Conservation (phyloP, 129 eudicot species). For the Ambrosia trifida region DNA sequence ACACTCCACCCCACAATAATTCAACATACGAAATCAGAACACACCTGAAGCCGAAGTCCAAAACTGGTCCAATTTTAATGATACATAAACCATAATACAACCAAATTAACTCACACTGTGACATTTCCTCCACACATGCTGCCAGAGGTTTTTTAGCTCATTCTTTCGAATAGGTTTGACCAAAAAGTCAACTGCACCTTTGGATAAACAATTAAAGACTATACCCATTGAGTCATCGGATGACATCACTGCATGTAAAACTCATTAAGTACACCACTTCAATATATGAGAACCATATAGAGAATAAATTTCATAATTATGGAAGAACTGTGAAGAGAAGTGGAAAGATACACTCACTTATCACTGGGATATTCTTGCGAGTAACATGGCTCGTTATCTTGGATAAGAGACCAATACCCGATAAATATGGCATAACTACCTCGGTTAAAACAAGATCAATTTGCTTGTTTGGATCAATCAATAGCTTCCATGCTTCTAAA, state of each 20-base stretch:
- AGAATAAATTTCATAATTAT: background rate
- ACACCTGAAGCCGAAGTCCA: constrained; percentile 50
- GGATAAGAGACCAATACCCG: constrained; percentile 82
- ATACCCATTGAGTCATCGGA: constrained; percentile 77
- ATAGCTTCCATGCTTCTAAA: constrained; percentile 83
- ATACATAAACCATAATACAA: constrained; percentile 38
- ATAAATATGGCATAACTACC: constrained; percentile 78
- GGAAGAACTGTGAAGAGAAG: constrained; percentile 4
- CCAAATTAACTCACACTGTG: constrained; percentile 71
- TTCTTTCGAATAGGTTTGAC: constrained; percentile 88
- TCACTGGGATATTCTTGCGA: constrained; percentile 80
- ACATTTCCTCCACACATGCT: constrained; percentile 96
- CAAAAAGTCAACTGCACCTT: constrained; percentile 92
- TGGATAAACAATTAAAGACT: constrained; percentile 81
- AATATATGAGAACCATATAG: background rate
- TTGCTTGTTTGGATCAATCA: constrained; percentile 54
- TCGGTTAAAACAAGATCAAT: constrained; percentile 83
- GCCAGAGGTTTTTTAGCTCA: constrained; percentile 91
- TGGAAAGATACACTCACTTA: constrained; percentile 57
- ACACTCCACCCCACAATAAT: constrained; percentile 36
- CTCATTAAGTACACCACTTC: constrained; percentile 22
- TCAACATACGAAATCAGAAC: constrained; percentile 41
- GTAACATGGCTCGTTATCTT: constrained; percentile 68
- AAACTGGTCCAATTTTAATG: constrained; percentile 39
- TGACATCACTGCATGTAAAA: constrained; percentile 80